Percentiles rank a stretch among this genome's conserved stretches.
These are phyloP conservation scores for Penicillium brevicompactum DNA, from an alignment of 2,329 filamentous ascomycete genomes.

Conservation along the genomic window DNA sequence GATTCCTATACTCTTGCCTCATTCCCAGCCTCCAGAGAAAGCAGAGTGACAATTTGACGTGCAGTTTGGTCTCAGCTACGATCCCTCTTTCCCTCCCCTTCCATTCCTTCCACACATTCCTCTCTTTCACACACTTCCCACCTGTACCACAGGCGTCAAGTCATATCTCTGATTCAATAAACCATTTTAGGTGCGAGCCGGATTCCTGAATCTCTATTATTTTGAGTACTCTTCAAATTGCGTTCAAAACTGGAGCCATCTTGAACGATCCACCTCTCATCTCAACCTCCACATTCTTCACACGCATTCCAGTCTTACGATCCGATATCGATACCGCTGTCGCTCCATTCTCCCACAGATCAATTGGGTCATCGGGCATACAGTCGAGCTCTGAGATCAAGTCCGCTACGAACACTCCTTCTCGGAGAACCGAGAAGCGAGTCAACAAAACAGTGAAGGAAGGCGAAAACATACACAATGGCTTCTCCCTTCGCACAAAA, in stretches of 20 bases:
- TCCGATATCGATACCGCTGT: conserved; percentile 11
- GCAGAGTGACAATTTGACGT: conserved; percentile 21
- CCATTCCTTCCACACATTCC: conserved; percentile 33
- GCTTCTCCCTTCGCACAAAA: conserved; percentile 33
- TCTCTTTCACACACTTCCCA: conserved; percentile 24
- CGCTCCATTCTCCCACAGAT: neutral
- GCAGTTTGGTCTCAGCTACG: conserved; percentile 36
- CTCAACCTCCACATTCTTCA: conserved; percentile 19
- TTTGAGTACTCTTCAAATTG: neutral
- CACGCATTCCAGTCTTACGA: conserved; percentile 33
- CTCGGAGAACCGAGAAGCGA: conserved; percentile 46
- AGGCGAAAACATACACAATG: conserved; percentile 27
- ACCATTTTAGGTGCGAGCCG: conserved; percentile 25
- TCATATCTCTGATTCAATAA: conserved; percentile 28
- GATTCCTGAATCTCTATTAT: conserved; percentile 15
- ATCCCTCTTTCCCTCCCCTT: conserved; percentile 31
- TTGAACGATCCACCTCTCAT: conserved; percentile 11
- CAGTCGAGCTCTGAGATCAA: conserved; percentile 7
- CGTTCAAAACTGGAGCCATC: conserved; percentile 3
- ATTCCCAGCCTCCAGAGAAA: conserved; percentile 40
- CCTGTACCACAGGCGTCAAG: conserved; percentile 19
- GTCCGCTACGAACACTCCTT: conserved; percentile 33
- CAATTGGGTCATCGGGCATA: conserved; percentile 1
- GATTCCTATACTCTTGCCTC: conserved; percentile 29
- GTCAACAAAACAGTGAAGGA: conserved; percentile 22